Base-by-base conservation (phyloP, 2,329 filamentous ascomycete genomes). In the Dothistroma pini region DNA sequence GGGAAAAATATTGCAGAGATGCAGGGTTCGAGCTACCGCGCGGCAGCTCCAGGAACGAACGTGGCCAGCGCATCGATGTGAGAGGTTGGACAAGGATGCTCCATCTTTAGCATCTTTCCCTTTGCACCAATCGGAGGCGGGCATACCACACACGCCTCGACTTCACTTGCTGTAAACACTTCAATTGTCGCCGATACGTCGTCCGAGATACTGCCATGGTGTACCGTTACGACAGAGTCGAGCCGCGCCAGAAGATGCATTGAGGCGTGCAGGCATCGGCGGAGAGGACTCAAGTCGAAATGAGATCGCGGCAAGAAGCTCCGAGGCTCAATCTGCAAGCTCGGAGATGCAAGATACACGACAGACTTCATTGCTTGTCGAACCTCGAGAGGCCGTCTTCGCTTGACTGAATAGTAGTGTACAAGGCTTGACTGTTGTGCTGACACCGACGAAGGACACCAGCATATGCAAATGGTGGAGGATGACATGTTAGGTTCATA, bases 121-220 rank as follows among this genome's bases (percentile, higher is more conserved):
- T 10, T 7, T 35, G 12, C 12, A 21, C 51, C 51, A 53, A 53
- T 53, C 25, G 31, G n/a, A 19, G 10, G 11, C 12, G n/a, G n/a
- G 14, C 31, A 35, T 21, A 16, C 19, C 19, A 19, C 12, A 35
- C 51, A 53, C 51, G 51, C 51, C 29, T 48, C 54, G 56, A 63
- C 60, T 63, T 63, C 60, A 63, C 60, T 59, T 59, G 56, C 57
- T 61, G 51, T 21, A 32, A 44, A 47, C 53, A 35, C 57, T 58
- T 41, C 48, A 21, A 8, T 31, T n/a, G 6, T 22, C n/a, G 31
- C 21, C 34, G 14, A 44, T 9, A 44, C 16, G 21, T 48, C 41
- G n/a, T 34, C 56, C 56, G 56, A 58, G 56, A 53, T 53, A 58
- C 48, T 44, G 47, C 44, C 55, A 32, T 57, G 44, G 25, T 38